Evolutionary conservation across 305 asterid genomes (phyloP), one percentile per base, ranked within the genome.

Genomic region (Solanum hybrid): DNA sequence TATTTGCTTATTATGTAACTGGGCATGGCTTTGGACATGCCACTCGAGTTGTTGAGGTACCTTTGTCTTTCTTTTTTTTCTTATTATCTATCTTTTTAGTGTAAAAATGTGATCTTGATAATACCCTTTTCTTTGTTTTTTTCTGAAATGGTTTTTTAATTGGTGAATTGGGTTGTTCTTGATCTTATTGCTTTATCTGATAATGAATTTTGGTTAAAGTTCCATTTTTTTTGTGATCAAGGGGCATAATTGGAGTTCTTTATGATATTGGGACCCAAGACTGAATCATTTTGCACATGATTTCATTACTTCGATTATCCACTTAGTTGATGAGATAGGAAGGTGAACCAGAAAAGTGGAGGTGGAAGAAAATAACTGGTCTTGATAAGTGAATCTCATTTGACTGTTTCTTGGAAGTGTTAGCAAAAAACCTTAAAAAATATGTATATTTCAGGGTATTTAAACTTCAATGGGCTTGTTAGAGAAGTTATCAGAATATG

Each of bases 21-120:
- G 99, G 99, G 81, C 99, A 97, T 93, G 99, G 98, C 9, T 97
- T 96, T 91, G 99, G 99, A 57, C 99, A 97, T 87, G 99, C 98
- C 91, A 97, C 99, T 42, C 96, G 98, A 28, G 98, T 96, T 86
- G 99, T 97, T 81, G 99, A 97, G 99, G 99, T 96, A 9, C 51
- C 61, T 37, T 46, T 29, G 46, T 81, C 64, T 12, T 13, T 20
- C 4, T 69, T 29, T 61, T 24, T 24, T 74, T 16, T 77, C 13
- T 8, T 9, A 11, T 61, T 10, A 64, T n/a, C 33, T 83, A 20
- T 86, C 20, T 46, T 8, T 46, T 5, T 22, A 22, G 77, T 12
- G 10, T 31, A 85, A 33, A 85, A 57, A 8, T 33, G 36, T 36
- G 10, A 87, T 90, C 61, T 18, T 74, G 37, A n/a, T 11, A 88